These are phyloP conservation scores for Orbilia blumenaviensis DNA, from an alignment of 2,329 filamentous ascomycete genomes.

Conservation along the genomic window DNA sequence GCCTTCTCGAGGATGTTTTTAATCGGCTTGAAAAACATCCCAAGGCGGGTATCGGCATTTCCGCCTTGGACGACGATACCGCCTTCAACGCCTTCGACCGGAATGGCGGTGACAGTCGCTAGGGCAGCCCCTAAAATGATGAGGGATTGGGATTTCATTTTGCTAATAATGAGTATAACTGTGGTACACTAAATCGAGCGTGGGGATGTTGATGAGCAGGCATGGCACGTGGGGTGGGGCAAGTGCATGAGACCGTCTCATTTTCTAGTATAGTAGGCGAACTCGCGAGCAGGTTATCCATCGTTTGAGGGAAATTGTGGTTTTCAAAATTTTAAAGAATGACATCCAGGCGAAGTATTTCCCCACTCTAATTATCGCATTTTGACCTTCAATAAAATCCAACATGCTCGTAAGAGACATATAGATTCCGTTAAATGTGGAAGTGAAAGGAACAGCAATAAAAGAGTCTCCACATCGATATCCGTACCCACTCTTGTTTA, in stretches of 20 bases:
- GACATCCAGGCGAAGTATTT: not conserved
- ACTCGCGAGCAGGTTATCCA: conserved; percentile 2
- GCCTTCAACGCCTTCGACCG: conserved; percentile 34
- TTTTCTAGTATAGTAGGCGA: not conserved
- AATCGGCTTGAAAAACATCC: conserved; percentile 43
- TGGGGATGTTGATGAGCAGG: not conserved
- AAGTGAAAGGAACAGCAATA: no score
- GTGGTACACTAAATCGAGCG: not conserved
- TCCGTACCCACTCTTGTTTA: no score
- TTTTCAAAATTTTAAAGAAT: not conserved
- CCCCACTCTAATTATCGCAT: not conserved
- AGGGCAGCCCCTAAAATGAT: not conserved
- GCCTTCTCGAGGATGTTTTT: conserved; percentile 15
- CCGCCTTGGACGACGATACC: conserved; percentile 41
- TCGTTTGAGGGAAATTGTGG: conserved; percentile 28
- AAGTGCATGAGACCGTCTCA: not conserved
- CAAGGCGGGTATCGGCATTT: conserved; percentile 35
- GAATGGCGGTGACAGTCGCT: conserved; percentile 10
- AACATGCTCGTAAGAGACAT: not conserved
- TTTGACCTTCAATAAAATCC: not conserved
- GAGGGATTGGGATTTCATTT: conserved; percentile 19
- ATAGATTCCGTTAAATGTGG: not conserved
- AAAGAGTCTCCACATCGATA: no score
- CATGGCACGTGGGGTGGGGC: not conserved
- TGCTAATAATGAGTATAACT: not conserved